Evolutionary conservation across 495 filamentous ascomycete species (phyloP).

Genomic region (Penicillium verhagenii): DNA sequence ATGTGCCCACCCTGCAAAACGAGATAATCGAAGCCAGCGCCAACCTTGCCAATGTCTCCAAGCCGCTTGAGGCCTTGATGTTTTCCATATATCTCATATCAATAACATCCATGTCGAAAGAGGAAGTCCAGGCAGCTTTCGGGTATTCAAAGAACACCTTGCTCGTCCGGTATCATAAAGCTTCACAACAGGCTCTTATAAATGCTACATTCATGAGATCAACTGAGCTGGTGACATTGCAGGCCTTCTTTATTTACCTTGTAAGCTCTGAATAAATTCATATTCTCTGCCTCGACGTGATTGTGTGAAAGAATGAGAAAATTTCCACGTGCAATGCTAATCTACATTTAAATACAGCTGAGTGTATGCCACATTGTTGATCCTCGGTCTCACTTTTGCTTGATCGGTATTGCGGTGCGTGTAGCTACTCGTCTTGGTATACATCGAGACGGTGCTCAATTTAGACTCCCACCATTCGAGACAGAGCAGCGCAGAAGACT

Average conservation of each 20-base stretch:
- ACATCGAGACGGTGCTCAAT: constrained; percentile 57
- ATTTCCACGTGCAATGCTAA: too few relatives aligned
- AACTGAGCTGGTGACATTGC: constrained; percentile 62
- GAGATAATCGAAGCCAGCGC: constrained; percentile 26
- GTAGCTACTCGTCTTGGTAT: constrained; percentile 60
- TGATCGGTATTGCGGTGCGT: constrained; percentile 64
- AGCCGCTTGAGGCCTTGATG: constrained; percentile 59
- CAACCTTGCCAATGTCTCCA: constrained; percentile 33
- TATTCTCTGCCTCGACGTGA: too few relatives aligned
- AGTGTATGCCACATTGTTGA: constrained; percentile 54
- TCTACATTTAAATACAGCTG: constrained; percentile 2
- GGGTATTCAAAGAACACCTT: constrained; percentile 25
- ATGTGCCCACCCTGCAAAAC: constrained; percentile 44
- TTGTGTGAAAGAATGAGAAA: too few relatives aligned
- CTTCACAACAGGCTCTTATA: constrained; percentile 65
- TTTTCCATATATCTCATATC: constrained; percentile 73
- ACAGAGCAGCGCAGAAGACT: constrained; percentile 64
- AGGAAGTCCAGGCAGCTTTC: constrained; percentile 17
- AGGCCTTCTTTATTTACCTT: constrained; percentile 68
- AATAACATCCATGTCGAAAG: constrained; percentile 55
- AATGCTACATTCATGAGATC: constrained; percentile 65
- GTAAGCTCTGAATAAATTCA: constrained; percentile 24
- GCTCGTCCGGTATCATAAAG: constrained; percentile 62
- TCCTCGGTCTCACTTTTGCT: constrained; percentile 52
- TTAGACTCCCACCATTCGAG: constrained; percentile 64